A percentile compares a stretch with the other conserved stretches of the same genome.
Evolutionary conservation across 2,329 filamentous ascomycete genomes (phyloP).

Genomic region (Gnomoniopsis sp.): DNA sequence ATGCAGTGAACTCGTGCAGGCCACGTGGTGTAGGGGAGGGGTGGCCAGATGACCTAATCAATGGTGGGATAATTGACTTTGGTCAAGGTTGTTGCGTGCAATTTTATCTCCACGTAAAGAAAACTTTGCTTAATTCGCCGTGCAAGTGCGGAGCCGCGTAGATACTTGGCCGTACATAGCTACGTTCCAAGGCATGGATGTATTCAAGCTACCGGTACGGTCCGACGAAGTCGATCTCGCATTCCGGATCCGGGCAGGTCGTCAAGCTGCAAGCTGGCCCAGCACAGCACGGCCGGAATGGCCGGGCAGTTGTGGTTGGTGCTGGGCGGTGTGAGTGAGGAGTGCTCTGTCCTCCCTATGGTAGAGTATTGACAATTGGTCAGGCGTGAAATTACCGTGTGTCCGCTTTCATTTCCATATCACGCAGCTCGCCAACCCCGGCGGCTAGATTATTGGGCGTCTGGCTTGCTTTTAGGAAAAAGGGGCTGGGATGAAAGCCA

Average conservation of each 20-base stretch:
- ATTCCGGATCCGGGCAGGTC: background rate
- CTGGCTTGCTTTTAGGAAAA: background rate
- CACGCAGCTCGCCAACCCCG: constrained; percentile 7
- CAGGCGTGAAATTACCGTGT: constrained; percentile 12
- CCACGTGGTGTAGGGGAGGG: constrained; percentile 2
- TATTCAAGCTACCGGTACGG: background rate
- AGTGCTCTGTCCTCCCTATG: background rate
- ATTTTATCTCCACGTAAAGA: too few relatives aligned
- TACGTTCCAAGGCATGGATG: too few relatives aligned
- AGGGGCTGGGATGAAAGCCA: background rate
- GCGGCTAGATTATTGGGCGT: constrained; percentile 10
- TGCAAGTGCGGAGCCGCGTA: background rate
- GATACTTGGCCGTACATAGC: background rate
- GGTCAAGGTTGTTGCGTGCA: background rate
- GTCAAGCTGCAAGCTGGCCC: background rate
- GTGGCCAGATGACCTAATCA: background rate
- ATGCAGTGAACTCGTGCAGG: constrained; percentile 1
- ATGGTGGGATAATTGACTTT: background rate
- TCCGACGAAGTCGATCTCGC: background rate
- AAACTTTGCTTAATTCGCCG: background rate
- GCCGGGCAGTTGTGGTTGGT: background rate
- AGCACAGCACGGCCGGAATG: background rate
- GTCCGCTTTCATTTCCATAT: constrained; percentile 19
- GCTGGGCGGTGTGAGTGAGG: background rate
- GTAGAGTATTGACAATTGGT: constrained; percentile 10